phyloP scores from a whole-genome alignment of 208 protist species.

The Vickermania ingenoplastis region DNA sequence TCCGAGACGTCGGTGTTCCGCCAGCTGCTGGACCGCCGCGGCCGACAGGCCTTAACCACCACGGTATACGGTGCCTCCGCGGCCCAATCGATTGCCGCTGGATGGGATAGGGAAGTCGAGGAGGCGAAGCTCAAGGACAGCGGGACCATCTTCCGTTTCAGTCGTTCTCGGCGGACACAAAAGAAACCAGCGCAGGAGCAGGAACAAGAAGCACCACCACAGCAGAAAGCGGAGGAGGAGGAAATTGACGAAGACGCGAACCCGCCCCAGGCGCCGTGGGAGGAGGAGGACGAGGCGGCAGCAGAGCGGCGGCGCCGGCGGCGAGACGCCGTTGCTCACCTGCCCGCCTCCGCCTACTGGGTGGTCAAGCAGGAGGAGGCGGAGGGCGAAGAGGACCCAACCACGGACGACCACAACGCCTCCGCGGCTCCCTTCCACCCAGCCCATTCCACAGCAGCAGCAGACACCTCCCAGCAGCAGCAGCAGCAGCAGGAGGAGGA shows the following conservation, averaged over 20 bases:
- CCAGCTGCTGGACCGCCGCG: slow-evolving; percentile 52
- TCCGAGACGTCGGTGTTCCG: slow-evolving; percentile 48
- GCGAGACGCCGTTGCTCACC: slow-evolving; percentile 3
- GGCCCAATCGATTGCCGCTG: slow-evolving; percentile 60
- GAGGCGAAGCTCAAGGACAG: slow-evolving; percentile 42
- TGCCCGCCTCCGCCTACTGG: slow-evolving; percentile 8
- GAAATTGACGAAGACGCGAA: slow-evolving; percentile 2
- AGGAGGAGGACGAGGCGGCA: slow-evolving; percentile 5
- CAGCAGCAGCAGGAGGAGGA: neutral
- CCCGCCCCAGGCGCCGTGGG: neutral
- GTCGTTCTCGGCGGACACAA: slow-evolving; percentile 15
- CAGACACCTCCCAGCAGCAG: neutral
- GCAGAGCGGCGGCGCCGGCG: slow-evolving; percentile 1
- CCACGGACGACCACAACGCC: slow-evolving; percentile 2
- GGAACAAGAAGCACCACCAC: neutral
- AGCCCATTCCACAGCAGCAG: neutral
- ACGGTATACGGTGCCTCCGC: slow-evolving; percentile 77
- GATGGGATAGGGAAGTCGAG: slow-evolving; percentile 40
- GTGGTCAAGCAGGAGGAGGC: neutral
- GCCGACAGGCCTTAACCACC: slow-evolving; percentile 55
- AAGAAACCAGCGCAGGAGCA: neutral
- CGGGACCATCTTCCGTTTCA: slow-evolving; percentile 76
- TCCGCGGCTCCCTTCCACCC: neutral
- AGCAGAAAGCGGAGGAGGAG: neutral
- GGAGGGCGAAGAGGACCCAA: neutral